Percentiles rank a stretch among this genome's conserved stretches.
Conservation (phyloP, 1,139 yeast species). For the Taphrina betulina region DNA sequence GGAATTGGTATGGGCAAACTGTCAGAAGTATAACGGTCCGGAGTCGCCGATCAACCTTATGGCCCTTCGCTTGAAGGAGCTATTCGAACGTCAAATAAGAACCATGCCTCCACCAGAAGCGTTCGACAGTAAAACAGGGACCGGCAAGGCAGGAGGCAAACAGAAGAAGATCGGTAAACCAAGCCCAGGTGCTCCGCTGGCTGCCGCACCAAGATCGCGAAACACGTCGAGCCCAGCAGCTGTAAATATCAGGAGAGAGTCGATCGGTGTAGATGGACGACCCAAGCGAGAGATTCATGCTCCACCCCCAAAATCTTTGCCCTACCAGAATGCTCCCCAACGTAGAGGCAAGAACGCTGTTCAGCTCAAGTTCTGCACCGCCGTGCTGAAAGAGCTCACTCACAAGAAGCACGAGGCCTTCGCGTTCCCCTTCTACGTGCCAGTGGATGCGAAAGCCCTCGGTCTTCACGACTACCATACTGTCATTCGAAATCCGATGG, state of each 20-base stretch:
- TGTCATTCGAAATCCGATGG: constrained; percentile 90
- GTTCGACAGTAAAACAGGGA: constrained; percentile 3
- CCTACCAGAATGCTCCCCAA: constrained; percentile 79
- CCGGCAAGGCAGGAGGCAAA: neutral
- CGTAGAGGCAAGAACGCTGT: constrained; percentile 88
- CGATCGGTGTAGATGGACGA: constrained; percentile 61
- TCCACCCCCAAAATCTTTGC: constrained; percentile 90
- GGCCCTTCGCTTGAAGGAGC: constrained; percentile 86
- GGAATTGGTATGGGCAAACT: constrained; percentile 78
- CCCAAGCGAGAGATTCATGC: constrained; percentile 97
- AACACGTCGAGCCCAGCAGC: constrained; percentile 10
- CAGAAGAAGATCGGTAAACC: constrained; percentile 40
- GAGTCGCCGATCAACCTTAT: constrained; percentile 79
- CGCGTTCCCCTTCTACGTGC: constrained; percentile 86
- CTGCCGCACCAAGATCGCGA: constrained; percentile 7
- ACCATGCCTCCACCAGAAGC: constrained; percentile 82
- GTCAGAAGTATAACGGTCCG: constrained; percentile 80
- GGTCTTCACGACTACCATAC: constrained; percentile 88
- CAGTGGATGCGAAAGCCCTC: constrained; percentile 93
- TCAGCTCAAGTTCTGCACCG: constrained; percentile 82
- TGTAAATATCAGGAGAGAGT: constrained; percentile 63
- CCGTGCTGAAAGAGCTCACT: constrained; percentile 73
- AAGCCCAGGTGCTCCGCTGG: constrained; percentile 37
- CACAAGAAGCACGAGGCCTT: constrained; percentile 80
- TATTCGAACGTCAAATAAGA: constrained; percentile 88